Percentiles rank a stretch among this genome's conserved stretches.
phyloP scores from a whole-genome alignment of 2,329 filamentous ascomycete species.

The Emmonsiellopsis sp. region DNA sequence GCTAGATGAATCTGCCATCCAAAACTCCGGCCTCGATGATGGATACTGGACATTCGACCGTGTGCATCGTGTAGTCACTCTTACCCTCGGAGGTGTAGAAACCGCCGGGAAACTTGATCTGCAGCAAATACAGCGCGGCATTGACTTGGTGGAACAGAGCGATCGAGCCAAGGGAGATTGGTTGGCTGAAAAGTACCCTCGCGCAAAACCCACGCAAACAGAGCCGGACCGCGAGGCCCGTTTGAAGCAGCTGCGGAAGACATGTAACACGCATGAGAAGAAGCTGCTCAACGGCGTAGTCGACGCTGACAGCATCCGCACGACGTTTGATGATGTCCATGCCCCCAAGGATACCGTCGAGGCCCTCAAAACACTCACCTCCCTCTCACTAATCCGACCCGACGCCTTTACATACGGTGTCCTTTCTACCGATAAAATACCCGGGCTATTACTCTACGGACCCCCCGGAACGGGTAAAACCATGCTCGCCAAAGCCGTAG shows the following conservation, averaged over 20 bases:
- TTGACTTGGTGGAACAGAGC: conserved; percentile 33
- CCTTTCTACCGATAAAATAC: conserved; percentile 79
- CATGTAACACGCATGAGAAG: conserved; percentile 68
- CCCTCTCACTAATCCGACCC: conserved; percentile 73
- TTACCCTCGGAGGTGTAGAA: conserved; percentile 41
- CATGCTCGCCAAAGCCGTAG: conserved; percentile 54
- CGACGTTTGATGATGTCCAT: conserved; percentile 81
- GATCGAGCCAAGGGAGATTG: conserved; percentile 29
- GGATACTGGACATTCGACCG: conserved; percentile 51
- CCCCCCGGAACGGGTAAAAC: conserved; percentile 64
- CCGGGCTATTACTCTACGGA: conserved; percentile 78
- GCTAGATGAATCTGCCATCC: conserved; percentile 18
- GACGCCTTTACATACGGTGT: conserved; percentile 97
- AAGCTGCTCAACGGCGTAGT: conserved; percentile 73
- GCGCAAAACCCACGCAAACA: conserved; percentile 20
- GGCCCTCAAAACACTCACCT: conserved; percentile 79
- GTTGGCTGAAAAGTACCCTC: conserved; percentile 23
- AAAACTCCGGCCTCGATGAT: conserved; percentile 36
- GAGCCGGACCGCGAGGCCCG: conserved; percentile 30
- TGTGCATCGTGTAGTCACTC: conserved; percentile 50
- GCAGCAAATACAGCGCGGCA: conserved; percentile 27
- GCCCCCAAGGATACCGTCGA: conserved; percentile 74
- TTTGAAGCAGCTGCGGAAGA: conserved; percentile 44
- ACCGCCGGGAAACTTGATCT: conserved; percentile 31
- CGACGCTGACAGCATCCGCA: conserved; percentile 69